Evolutionary conservation across 352 stramenopile species (phyloP), one percentile per base, ranked within the genome.

Genomic region (Pythium rhizo-oryzae): DNA sequence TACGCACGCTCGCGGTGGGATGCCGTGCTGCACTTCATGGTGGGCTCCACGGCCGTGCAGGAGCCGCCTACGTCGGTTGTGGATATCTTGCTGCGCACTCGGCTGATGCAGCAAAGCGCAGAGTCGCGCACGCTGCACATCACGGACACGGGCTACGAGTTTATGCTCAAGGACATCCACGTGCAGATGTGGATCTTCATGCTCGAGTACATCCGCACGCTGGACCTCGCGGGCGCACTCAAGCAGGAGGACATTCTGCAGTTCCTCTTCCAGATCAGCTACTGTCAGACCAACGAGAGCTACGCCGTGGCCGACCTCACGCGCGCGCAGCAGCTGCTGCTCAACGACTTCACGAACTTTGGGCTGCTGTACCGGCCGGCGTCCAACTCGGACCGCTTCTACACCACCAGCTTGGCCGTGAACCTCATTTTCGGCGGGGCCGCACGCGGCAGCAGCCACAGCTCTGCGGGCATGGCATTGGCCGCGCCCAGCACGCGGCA

Each of bases 151-250:
- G 89, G 90, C 51, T 96, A 96, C 76, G 88, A 97, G 76, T 97
- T 97, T 69, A 95, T 97, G 90, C 78, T 97, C 59, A 96, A 96
- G 69, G 89, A 97, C 49, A 93, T 96, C 51, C 90, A 97, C 80
- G 81, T 95, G 62, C 90, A 97, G 67, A 94, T 94, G 78, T 97
- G 90, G 90, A 96, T 95, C 67, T 96, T 97, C 59, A 91, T 97
- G 77, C 72, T 95, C 47, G 86, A 96, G 72, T 95, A 95, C 65
- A 97, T 97, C 62, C 87, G 87, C 43, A 93, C 86, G 57, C 79
- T 94, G 33, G 84, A 94, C 69, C 78, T 81, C 64, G 87, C 77
- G 25, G 87, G 79, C 46, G 85, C 84, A 30, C 54, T 95, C 19
- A 84, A 84, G 41, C 79, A 94, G 54, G 87, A 97, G 62, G 89